Evolutionary conservation across 2,329 filamentous ascomycete species (phyloP).

Genomic region (Pseudocercospora eumusae): DNA sequence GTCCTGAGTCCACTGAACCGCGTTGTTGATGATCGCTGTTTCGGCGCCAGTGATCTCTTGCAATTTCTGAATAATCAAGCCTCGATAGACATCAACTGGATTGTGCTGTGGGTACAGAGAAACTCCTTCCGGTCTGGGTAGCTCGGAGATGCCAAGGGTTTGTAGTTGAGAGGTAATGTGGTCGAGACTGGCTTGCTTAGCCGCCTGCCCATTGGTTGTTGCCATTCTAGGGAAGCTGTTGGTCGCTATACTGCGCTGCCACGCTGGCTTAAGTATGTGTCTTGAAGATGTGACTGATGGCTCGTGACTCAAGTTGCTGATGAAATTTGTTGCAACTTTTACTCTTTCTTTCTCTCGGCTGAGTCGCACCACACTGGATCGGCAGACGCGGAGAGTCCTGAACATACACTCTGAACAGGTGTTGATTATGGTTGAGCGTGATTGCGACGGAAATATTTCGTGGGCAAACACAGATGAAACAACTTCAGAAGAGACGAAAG

Average conservation of each 20-base stretch:
- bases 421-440: not conserved
- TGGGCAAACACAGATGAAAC: not conserved
- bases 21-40: constrained; percentile 68
- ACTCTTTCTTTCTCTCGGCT: not conserved
- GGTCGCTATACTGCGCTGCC: not conserved
- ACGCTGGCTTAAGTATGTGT: constrained; percentile 7
- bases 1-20: constrained; percentile 74
- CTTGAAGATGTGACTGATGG: constrained; percentile 18
- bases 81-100: constrained; percentile 76
- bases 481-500: not conserved
- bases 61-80: constrained; percentile 71
- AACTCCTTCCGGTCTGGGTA: constrained; percentile 34
- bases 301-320: constrained; percentile 20
- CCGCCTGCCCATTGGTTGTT: constrained; percentile 23
- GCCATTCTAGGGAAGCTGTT: constrained; percentile 24
- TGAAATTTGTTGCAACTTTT: constrained; percentile 18
- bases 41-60: constrained; percentile 70
- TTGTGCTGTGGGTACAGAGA: constrained; percentile 64
- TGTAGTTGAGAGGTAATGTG: constrained; percentile 37
- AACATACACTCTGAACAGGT: constrained; percentile 21
- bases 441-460: not conserved
- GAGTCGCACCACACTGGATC: constrained; percentile 15
- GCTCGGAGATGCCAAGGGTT: constrained; percentile 34
- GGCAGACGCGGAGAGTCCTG: constrained; percentile 7
- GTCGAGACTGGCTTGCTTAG: constrained; percentile 22